Evolutionary conservation across 139 green algal genomes (phyloP), one percentile per base, ranked within the genome.

Genomic region (Yamagishiella unicocca): DNA sequence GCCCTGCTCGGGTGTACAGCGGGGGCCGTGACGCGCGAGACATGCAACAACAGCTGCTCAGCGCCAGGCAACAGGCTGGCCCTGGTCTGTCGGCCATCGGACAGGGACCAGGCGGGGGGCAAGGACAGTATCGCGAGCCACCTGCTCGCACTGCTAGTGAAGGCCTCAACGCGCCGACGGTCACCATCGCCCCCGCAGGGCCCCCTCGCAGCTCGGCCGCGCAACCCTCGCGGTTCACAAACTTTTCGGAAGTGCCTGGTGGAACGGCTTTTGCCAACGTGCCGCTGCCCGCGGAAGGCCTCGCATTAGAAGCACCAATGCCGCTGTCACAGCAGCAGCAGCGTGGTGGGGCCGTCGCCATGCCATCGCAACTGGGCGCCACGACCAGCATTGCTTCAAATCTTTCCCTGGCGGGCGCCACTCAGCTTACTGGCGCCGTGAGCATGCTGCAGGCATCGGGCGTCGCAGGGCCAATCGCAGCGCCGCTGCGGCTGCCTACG

Each of bases 361-460:
- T 78, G 62, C 40, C 31, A 24, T 72, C 76, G 17, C 75, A 82
- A 14, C 46, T 68, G 5, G 50, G 50, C 4, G 46, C 75, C 22
- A 71, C 76, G 2, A 72, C 76, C 35, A 72, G 54, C 50, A 83
- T 83, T 42, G 53, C 76, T 1, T 83, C 76, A 12, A 83, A 68
- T 31, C 35, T 45, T 21, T 83, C 76, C 4, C 55, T 74, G 19
- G n/a, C 61, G 6, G 42, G 61, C 10, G 50, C n/a, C 42, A 64
- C 43, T 40, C 79, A 85, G 62, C 79, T 50, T 14, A 66, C 61
- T 5, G 62, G 61, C 22, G 25, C 43, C 0, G n/a, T n/a, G 21
- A 74, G 78, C 42, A 54, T 84, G 58, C 78, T 84, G 78, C 58
- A 73, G 58, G 38, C 58, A 8, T 73, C 78, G 29, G 78, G 38